These are phyloP conservation scores for barrel medic (Medicago truncatula) DNA, from an alignment of 306 rosid species.

Conservation along the genomic window DNA sequence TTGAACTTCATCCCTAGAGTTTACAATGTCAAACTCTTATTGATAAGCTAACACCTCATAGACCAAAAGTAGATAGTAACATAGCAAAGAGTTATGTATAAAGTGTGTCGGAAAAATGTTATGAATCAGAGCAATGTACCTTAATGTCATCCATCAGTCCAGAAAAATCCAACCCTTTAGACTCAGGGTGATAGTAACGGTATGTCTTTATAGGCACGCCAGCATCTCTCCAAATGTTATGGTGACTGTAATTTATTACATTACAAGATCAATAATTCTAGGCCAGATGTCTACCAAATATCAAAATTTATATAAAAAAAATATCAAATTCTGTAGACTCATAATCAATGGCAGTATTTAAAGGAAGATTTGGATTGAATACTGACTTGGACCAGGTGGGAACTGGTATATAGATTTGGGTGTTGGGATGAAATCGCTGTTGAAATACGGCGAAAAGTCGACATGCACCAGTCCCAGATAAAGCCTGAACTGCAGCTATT, in stretches of 20 bases:
- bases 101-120: not conserved
- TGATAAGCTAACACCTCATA: not conserved
- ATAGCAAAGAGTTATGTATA: conserved; percentile 37
- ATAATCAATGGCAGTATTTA: conserved; percentile 18
- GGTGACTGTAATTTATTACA: conserved; percentile 70
- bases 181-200: conserved; percentile 91
- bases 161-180: conserved; percentile 85
- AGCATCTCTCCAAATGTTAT: conserved; percentile 97
- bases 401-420: conserved; percentile 83
- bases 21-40: not conserved
- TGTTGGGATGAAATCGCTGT: conserved; percentile 79
- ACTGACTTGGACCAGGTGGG: conserved; percentile 96
- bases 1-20: not conserved
- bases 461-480: conserved; percentile 98
- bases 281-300: conserved; percentile 11
- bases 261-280: conserved; percentile 36
- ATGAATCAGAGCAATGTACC: conserved; percentile 40
- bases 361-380: conserved; percentile 11
- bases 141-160: conserved; percentile 79
- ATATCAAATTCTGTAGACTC: conserved; percentile 20
- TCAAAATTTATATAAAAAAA: not conserved
- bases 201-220: conserved; percentile 78
- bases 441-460: conserved; percentile 94
- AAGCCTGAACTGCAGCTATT: conserved; percentile 94
- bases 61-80: conserved; percentile 20